These are phyloP conservation scores for Cadophora luteo-olivacea DNA, from an alignment of 2,329 filamentous ascomycete species.

Conservation along the genomic window DNA sequence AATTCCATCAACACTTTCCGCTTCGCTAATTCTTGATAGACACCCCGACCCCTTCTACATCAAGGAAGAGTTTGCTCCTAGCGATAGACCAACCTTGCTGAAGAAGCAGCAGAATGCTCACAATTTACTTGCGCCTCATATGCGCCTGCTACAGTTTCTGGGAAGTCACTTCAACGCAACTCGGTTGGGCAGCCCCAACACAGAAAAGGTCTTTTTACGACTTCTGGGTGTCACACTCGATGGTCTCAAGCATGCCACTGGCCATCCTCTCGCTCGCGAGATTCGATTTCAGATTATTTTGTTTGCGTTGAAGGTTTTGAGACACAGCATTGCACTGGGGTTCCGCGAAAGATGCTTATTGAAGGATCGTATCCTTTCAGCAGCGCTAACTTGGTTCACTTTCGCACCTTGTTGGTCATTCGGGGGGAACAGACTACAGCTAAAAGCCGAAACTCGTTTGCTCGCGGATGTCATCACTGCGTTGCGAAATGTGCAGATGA, in stretches of 20 bases:
- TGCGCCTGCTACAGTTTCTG: slow-evolving; percentile 85
- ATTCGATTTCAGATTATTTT: slow-evolving; percentile 89
- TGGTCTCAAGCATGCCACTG: slow-evolving; percentile 71
- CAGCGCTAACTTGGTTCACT: slow-evolving; percentile 87
- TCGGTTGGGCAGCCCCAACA: slow-evolving; percentile 81
- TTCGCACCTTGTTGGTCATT: slow-evolving; percentile 90
- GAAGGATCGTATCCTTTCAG: slow-evolving; percentile 88
- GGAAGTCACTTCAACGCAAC: slow-evolving; percentile 95
- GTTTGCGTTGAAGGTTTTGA: slow-evolving; percentile 80
- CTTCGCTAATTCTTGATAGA: slow-evolving; percentile 48
- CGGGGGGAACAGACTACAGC: slow-evolving; percentile 89
- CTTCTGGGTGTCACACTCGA: slow-evolving; percentile 81
- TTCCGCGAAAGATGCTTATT: slow-evolving; percentile 75
- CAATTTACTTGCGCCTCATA: slow-evolving; percentile 85
- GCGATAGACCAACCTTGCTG: slow-evolving; percentile 76
- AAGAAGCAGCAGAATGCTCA: slow-evolving; percentile 81
- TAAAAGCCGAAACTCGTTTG: slow-evolving; percentile 89
- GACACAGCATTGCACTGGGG: slow-evolving; percentile 71
- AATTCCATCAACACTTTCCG: slow-evolving; percentile 1
- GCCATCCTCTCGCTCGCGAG: slow-evolving; percentile 89
- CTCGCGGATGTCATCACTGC: slow-evolving; percentile 75
- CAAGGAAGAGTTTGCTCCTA: slow-evolving; percentile 91
- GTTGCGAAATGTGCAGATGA: slow-evolving; percentile 67
- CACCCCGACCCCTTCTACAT: slow-evolving; percentile 89
- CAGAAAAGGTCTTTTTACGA: slow-evolving; percentile 81